Evolutionary conservation across 2,329 filamentous ascomycete genomes (phyloP), one percentile per base, ranked within the genome.

Genomic region (Arachnomyces sp.): DNA sequence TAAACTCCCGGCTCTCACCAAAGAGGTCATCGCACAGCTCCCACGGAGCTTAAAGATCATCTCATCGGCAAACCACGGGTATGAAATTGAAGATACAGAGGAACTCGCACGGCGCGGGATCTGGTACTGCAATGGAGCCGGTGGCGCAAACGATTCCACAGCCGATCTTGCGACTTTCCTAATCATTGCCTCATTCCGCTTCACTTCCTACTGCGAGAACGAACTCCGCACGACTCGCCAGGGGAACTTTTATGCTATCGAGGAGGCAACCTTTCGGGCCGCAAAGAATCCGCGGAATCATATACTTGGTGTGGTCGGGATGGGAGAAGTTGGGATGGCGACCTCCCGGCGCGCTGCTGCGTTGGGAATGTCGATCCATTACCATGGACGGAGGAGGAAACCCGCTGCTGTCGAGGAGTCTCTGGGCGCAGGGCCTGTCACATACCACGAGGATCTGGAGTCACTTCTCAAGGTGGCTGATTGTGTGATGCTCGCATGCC

Each of bases 361-460:
- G 8, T 16, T 49, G 25, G 44, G 46, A 11, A 49, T 49, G 46
- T 38, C 34, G 21, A 47, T 49, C 29, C 46, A 49, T 40, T 49
- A 49, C 25, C 43, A 37, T 28, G 34, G 37, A 3, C 44, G 46
- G 13, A 40, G 28, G 33, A 39, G 42, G 21, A 49, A 40, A 37
- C 28, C 28, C 1, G 11, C 3, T 1, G 39, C 28, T 14, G 28
- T 48, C 13, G 45, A 48, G 28, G 33, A 25, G 13, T 15, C 30
- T 28, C 15, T 28, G 28, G n/a, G 43, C 9, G 47, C 44, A 3
- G 43, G 36, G 9, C 42, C 44, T n/a, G 40, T 40, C 12, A 25
- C 21, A 9, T 49, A 47, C 42, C 47, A 49, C 28, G 13, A 13
- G 4, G 38, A 34, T 4, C n/a, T 49, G 15, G 38, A 44, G n/a